Conservation (phyloP, 1,139 yeast species). For the Debaryomycetaceae sp. region DNA sequence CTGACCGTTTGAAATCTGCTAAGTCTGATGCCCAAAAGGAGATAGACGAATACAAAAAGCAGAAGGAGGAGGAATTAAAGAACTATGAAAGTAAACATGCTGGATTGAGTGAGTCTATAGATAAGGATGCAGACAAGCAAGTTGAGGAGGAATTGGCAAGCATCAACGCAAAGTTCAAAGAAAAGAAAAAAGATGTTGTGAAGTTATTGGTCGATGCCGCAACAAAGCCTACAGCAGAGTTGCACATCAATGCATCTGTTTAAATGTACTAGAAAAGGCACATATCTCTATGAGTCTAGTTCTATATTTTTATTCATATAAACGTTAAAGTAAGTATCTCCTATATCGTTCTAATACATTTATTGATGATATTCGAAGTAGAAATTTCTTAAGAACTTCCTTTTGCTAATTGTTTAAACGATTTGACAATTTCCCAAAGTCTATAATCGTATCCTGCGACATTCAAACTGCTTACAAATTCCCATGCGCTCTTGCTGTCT, state of each 20-base stretch:
- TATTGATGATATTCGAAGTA: not conserved
- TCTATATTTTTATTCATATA: conserved; percentile 1
- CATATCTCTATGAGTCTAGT: conserved; percentile 2
- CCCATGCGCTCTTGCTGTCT: conserved; percentile 82
- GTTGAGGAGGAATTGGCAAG: conserved; percentile 59
- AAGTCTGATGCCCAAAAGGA: conserved; percentile 90
- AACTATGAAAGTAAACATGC: conserved; percentile 66
- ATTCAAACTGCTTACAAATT: conserved; percentile 75
- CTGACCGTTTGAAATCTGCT: conserved; percentile 88
- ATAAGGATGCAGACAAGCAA: conserved; percentile 65
- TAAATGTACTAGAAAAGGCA: not conserved
- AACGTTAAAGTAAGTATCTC: not conserved
- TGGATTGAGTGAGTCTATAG: conserved; percentile 65
- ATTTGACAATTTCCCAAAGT: conserved; percentile 56
- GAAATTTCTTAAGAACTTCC: conserved; percentile 18
- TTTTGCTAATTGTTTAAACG: conserved; percentile 39
- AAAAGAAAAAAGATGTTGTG: conserved; percentile 66
- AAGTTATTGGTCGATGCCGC: conserved; percentile 79
- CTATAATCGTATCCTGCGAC: conserved; percentile 83
- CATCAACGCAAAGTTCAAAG: conserved; percentile 60
- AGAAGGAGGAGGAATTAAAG: conserved; percentile 80
- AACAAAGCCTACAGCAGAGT: conserved; percentile 71
- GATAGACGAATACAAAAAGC: conserved; percentile 79
- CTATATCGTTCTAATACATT: not conserved
- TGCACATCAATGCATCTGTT: conserved; percentile 70